Evolutionary conservation across 148 eudicot genomes (phyloP), one percentile per base, ranked within the genome.

Genomic region (Heliamphora exappendiculata): DNA sequence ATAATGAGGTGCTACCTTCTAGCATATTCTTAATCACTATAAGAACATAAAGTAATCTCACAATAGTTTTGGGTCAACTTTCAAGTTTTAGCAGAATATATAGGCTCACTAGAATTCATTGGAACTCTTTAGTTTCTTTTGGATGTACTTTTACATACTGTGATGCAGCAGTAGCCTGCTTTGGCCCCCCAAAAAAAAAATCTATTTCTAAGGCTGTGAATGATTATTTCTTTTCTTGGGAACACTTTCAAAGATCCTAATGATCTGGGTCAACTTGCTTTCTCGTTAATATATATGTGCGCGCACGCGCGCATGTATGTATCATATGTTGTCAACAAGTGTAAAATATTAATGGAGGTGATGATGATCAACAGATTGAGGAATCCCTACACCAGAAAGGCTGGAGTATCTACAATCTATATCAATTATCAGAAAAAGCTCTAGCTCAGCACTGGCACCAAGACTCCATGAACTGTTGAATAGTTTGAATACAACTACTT

Each of bases 241-340:
- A 67, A 67, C 22, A 67, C 19, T 47, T 47, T 47, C 50, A 47
- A 47, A 47, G 50, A 47, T 47, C 50, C 50, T 16, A 67, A 67
- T 67, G 70, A 65, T 67, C 16, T 17, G 70, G 50, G 29, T 67
- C 70, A 28, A 39, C 26, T 67, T 20, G 17, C 44, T 65, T 65
- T 13, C n/a, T n/a, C n/a, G n/a, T n/a, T n/a, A n/a, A n/a, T n/a
- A n/a, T n/a, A n/a, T n/a, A n/a, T n/a, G n/a, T n/a, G n/a, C n/a
- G n/a, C n/a, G n/a, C n/a, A n/a, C n/a, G n/a, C n/a, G n/a, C n/a
- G n/a, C n/a, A n/a, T n/a, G n/a, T n/a, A n/a, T n/a, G n/a, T n/a
- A n/a, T n/a, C n/a, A n/a, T n/a, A n/a, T n/a, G n/a, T n/a, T n/a
- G n/a, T n/a, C n/a, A n/a, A n/a, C n/a, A n/a, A 67, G 41, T 17